A percentile compares a stretch with the other conserved stretches of the same genome.
These are phyloP conservation scores for Axilococcus clingmanii DNA, from an alignment of 139 green algal genomes.

Conservation along the genomic window DNA sequence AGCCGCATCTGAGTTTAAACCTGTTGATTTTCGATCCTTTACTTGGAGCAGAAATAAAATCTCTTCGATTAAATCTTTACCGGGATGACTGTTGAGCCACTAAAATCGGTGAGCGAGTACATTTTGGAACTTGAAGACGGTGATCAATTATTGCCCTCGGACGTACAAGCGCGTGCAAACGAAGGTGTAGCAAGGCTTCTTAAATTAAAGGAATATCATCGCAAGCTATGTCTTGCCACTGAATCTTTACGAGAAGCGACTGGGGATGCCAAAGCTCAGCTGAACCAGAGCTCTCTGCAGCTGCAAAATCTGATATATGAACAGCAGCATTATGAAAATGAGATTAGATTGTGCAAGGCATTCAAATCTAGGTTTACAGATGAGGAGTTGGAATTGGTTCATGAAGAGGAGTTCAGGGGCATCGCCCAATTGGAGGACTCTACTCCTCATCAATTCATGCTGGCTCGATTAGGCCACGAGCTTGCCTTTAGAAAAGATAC, in stretches of 20 bases:
- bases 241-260: slow-evolving; percentile 48
- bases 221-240: slow-evolving; percentile 15
- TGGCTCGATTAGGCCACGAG: slow-evolving; percentile 22
- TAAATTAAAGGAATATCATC: slow-evolving; percentile 12
- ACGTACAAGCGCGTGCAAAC: not conserved
- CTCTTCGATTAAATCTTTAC: too few relatives aligned
- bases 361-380: slow-evolving; percentile 42
- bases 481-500: slow-evolving; percentile 11
- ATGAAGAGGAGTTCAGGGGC: slow-evolving; percentile 33
- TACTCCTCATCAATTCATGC: slow-evolving; percentile 22
- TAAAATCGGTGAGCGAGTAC: too few relatives aligned
- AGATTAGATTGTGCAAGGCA: slow-evolving; percentile 49
- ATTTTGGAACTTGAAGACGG: too few relatives aligned
- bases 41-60: not conserved
- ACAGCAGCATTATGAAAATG: slow-evolving; percentile 60
- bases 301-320: slow-evolving; percentile 68
- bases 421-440: not conserved
- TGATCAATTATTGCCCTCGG: too few relatives aligned
- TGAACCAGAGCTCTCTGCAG: slow-evolving; percentile 42
- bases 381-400: slow-evolving; percentile 38
- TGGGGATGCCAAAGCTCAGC: slow-evolving; percentile 28
- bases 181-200: slow-evolving; percentile 8
- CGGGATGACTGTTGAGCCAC: too few relatives aligned
- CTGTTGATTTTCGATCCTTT: slow-evolving; percentile 1
- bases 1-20: too few relatives aligned